Conservation (phyloP, 2,329 filamentous ascomycete species). For the Cladosporium sp. region DNA sequence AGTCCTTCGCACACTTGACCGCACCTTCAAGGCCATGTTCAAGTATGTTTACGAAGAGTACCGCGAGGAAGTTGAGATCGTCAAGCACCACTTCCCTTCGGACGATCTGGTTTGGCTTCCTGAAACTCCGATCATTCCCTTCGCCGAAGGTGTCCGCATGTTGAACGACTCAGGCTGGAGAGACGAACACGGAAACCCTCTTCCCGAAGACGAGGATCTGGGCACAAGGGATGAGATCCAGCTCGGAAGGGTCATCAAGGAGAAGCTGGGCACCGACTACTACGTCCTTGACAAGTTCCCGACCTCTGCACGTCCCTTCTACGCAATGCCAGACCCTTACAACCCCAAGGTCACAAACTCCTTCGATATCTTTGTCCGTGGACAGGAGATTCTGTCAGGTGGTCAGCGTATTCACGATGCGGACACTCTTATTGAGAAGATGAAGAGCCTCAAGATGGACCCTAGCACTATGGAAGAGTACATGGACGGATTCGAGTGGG, state of each 20-base stretch:
- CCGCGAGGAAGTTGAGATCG: constrained; percentile 68
- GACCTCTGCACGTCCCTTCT: constrained; percentile 77
- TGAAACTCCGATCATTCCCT: constrained; percentile 75
- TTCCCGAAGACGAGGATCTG: constrained; percentile 73
- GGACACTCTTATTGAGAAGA: constrained; percentile 67
- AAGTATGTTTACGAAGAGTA: constrained; percentile 65
- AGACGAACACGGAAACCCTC: constrained; percentile 69
- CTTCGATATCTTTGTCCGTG: constrained; percentile 90
- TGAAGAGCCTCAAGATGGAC: constrained; percentile 70
- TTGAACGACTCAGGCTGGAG: constrained; percentile 73
- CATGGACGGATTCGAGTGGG: constrained; percentile 81
- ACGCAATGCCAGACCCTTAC: constrained; percentile 77
- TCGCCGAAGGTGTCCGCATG: constrained; percentile 74
- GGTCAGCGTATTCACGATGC: constrained; percentile 90
- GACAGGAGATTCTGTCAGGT: constrained; percentile 87
- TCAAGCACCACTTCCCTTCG: constrained; percentile 81
- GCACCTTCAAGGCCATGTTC: constrained; percentile 76
- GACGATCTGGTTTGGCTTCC: constrained; percentile 84
- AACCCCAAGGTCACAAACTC: constrained; percentile 77
- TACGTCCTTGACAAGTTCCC: constrained; percentile 95
- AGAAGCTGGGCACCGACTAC: constrained; percentile 85
- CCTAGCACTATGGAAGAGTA: constrained; percentile 88
- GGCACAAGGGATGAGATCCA: constrained; percentile 82
- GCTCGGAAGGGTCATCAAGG: constrained; percentile 76
- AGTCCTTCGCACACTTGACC: constrained; percentile 72